phyloP scores from a whole-genome alignment of 495 filamentous ascomycete genomes.

The Hypoxylon rickii region DNA sequence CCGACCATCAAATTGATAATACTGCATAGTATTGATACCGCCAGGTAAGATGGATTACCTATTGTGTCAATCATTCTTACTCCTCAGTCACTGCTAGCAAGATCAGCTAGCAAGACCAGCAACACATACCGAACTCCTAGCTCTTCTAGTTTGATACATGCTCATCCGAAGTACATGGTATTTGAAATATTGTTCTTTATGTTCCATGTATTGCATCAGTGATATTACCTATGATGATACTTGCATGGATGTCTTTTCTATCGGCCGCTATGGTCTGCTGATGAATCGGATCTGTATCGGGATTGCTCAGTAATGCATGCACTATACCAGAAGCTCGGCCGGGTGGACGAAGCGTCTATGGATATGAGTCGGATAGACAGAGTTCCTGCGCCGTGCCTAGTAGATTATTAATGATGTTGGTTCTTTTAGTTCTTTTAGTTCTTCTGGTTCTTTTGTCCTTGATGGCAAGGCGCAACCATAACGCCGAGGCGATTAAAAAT shows the following conservation, averaged over 20 bases:
- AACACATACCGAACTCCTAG: not conserved
- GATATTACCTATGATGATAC: not conserved
- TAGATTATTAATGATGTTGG: slow-evolving; percentile 15
- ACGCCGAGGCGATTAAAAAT: slow-evolving; percentile 15
- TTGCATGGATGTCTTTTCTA: slow-evolving; percentile 19
- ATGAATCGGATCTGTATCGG: slow-evolving; percentile 35
- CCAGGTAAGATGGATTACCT: too few relatives aligned
- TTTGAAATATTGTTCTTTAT: not conserved
- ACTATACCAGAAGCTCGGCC: too few relatives aligned
- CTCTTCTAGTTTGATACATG: too few relatives aligned
- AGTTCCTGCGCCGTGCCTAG: not conserved
- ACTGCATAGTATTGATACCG: too few relatives aligned
- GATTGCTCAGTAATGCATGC: slow-evolving; percentile 29
- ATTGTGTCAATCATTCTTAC: too few relatives aligned
- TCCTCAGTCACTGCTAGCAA: not conserved
- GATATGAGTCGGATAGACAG: slow-evolving; percentile 9
- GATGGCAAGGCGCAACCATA: slow-evolving; percentile 26
- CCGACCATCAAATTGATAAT: not conserved
- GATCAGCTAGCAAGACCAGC: too few relatives aligned
- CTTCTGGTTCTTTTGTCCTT: too few relatives aligned
- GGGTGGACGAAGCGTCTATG: too few relatives aligned
- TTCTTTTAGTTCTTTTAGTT: not conserved
- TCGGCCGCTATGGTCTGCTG: slow-evolving; percentile 21
- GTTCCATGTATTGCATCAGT: not conserved
- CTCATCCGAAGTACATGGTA: too few relatives aligned